phyloP scores from a whole-genome alignment of 345 rosid species.

The Murraya paniculata region DNA sequence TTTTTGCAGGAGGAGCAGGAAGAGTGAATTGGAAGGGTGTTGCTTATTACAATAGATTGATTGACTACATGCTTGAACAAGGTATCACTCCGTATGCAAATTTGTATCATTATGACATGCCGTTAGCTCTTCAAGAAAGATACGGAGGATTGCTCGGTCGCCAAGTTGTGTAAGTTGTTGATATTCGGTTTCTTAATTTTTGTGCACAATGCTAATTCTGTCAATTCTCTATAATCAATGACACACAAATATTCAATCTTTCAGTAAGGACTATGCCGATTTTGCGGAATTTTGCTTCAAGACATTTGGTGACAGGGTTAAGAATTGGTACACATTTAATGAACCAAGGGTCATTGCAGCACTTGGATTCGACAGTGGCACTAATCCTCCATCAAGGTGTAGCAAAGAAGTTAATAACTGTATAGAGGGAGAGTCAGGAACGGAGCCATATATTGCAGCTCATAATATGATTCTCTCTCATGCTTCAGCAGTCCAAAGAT shows the following conservation, averaged over 20 bases:
- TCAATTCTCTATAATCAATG: too few species aligned
- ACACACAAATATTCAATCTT: neutral
- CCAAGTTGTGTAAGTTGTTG: conserved; percentile 37
- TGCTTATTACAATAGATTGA: neutral
- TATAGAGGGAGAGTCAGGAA: conserved; percentile 48
- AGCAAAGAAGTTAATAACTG: conserved; percentile 54
- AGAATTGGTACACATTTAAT: conserved; percentile 69
- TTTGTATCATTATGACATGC: conserved; percentile 57
- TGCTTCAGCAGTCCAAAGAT: conserved; percentile 54
- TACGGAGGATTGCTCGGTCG: conserved; percentile 36
- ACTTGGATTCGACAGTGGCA: conserved; percentile 54
- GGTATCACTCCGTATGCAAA: conserved; percentile 45
- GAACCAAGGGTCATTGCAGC: conserved; percentile 63
- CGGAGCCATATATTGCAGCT: conserved; percentile 62
- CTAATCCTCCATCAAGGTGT: conserved; percentile 55
- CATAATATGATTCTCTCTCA: conserved; percentile 59
- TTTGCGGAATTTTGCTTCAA: conserved; percentile 70
- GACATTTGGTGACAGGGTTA: conserved; percentile 58
- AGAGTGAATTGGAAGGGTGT: neutral
- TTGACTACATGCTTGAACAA: conserved; percentile 35
- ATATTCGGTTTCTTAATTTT: too few species aligned
- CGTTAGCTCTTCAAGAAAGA: conserved; percentile 46
- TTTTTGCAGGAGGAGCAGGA: neutral
- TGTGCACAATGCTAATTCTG: too few species aligned
- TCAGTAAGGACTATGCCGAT: conserved; percentile 54